Evolutionary conservation across 163 green algal genomes (phyloP).

Genomic region (Picocystis sp.): DNA sequence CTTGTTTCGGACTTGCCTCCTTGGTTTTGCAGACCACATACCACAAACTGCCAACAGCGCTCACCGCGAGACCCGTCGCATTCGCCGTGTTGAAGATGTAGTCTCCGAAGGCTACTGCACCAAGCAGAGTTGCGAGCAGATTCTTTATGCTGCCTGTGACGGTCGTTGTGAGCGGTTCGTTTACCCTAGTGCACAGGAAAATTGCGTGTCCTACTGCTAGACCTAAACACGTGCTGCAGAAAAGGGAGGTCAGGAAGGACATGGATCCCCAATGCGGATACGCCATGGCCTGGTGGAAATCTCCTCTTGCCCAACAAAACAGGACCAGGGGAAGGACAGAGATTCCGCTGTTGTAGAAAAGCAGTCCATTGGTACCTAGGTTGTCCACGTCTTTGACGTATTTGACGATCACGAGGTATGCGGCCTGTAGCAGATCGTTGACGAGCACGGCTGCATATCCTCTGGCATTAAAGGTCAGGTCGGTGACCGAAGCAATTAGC

Average conservation of each 20-base stretch:
- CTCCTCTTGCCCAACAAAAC: slow-evolving; percentile 16
- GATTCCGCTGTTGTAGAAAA: slow-evolving; percentile 52
- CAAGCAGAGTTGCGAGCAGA: slow-evolving; percentile 45
- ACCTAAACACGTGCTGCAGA: slow-evolving; percentile 27
- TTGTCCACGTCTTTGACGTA: slow-evolving; percentile 28
- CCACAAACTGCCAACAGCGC: slow-evolving; percentile 41
- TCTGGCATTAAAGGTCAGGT: slow-evolving; percentile 38
- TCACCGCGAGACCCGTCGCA: slow-evolving; percentile 30
- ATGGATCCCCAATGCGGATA: slow-evolving; percentile 17
- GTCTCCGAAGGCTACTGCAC: slow-evolving; percentile 44
- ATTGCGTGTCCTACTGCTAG: slow-evolving; percentile 52
- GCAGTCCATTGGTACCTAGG: slow-evolving; percentile 26
- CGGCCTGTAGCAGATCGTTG: slow-evolving; percentile 43
- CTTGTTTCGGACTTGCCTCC: too few species aligned
- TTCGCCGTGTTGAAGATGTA: slow-evolving; percentile 40
- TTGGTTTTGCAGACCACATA: slow-evolving; percentile 18
- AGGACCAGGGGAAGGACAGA: slow-evolving; percentile 31
- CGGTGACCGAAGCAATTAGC: slow-evolving; percentile 37
- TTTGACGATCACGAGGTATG: slow-evolving; percentile 58
- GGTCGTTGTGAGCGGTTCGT: slow-evolving; percentile 49
- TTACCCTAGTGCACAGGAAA: slow-evolving; percentile 50
- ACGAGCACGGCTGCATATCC: slow-evolving; percentile 38
- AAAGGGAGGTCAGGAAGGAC: slow-evolving; percentile 21
- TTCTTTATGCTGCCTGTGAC: slow-evolving; percentile 56
- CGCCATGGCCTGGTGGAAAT: slow-evolving; percentile 10